Base-by-base conservation (phyloP, 2,329 filamentous ascomycete species). In the Sarocladium brachiariae region DNA sequence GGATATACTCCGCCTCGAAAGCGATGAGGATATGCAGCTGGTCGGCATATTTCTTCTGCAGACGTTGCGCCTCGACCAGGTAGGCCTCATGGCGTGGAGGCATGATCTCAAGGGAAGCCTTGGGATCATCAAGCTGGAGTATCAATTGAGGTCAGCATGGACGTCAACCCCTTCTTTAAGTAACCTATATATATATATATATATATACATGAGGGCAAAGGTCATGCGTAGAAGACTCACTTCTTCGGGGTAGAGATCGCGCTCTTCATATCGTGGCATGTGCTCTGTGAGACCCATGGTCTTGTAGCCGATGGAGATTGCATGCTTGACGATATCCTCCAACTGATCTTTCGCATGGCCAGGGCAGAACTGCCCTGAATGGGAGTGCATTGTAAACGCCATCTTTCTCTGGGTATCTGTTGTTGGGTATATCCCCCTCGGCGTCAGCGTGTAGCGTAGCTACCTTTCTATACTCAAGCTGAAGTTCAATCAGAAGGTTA, bases 301-400 rank as follows among this genome's bases (percentile, higher is more conserved):
- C 55, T 83, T 81, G 78, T 95, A 93, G 38, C 86, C 84, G 54
- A 86, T 77, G 45, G 76, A 69, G 58, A 97, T 89, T 56, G 92
- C 92, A 11, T 83, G 79, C 62, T 84, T 79, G 59, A 97, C 74
- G 46, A 97, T 81, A 57, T 89, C 84, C 66, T 97, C 92, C 9
- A 99, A 79, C 18, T 82, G 78, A 65, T 95, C 83, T 63, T 86
- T 83, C 48, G 93, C 93, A 72, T 99, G 93, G 59, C 86, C 82
- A 9, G 84, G 84, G 72, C 93, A 99, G 74, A 99, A 99, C 66
- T 99, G 89, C 56, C 93, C 93, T 33, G 93, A 97, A 71, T 99
- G 93, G 63, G 89, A 95, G 70, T 99, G 93, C 75, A 97, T 95
- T 4, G 93, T 95, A 72, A 95, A 96, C 2, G 92, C 91, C 93